Conservation (phyloP, 305 asterid genomes). For the Fraxinus dipetala region DNA sequence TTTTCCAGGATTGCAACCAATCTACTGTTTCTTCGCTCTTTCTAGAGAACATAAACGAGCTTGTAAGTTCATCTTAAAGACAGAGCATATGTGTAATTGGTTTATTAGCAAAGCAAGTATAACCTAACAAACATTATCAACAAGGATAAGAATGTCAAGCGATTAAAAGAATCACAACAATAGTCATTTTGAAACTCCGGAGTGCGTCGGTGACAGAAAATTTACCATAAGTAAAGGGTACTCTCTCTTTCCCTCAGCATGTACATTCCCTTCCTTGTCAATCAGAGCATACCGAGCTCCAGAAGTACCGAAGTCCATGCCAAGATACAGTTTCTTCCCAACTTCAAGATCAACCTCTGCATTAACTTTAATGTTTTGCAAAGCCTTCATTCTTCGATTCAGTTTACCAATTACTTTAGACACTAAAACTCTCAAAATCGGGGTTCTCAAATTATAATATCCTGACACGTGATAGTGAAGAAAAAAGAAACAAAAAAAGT, state of each 20-base stretch:
- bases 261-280: slow-evolving; percentile 52
- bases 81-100: not conserved
- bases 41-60: slow-evolving; percentile 59
- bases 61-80: slow-evolving; percentile 27
- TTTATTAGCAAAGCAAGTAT: not conserved
- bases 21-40: slow-evolving; percentile 73
- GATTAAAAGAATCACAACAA: not conserved
- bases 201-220: not conserved
- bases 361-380: slow-evolving; percentile 30
- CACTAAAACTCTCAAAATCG: slow-evolving; percentile 22
- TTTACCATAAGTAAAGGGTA: slow-evolving; percentile 67
- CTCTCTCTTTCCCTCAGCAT: slow-evolving; percentile 75
- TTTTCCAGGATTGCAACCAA: slow-evolving; percentile 84
- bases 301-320: slow-evolving; percentile 95
- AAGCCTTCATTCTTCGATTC: slow-evolving; percentile 24
- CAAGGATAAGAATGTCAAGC: slow-evolving; percentile 2
- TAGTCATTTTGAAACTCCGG: slow-evolving; percentile 5
- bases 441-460: slow-evolving; percentile 22
- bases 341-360: slow-evolving; percentile 28
- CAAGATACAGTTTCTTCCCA: slow-evolving; percentile 64
- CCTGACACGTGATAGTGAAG: slow-evolving; percentile 23
- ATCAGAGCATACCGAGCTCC: slow-evolving; percentile 85
- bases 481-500: not conserved
- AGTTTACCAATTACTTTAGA: slow-evolving; percentile 25
- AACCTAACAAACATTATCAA: not conserved